Evolutionary conservation across 2,329 filamentous ascomycete species (phyloP), one percentile per base, ranked within the genome.

Genomic region (Albophoma yamanashiensis): DNA sequence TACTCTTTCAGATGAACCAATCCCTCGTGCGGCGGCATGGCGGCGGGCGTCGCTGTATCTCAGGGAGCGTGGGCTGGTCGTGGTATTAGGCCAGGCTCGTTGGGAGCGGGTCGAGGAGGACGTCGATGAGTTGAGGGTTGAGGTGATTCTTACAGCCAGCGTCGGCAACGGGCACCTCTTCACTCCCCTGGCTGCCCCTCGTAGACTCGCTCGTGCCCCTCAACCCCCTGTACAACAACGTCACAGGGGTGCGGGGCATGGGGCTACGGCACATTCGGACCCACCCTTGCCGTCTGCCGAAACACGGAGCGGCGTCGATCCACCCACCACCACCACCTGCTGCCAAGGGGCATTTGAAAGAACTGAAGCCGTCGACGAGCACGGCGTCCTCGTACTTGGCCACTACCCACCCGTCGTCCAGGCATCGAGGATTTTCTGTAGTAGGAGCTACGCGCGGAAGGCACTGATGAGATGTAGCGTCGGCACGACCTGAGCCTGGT

Each of bases 1-100:
- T 88, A 87, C 68, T 87, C 79, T 66, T 84, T 82, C 34, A 73
- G 76, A 66, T 88, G 85, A 11, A 87, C 80, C 47, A 88, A 75
- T 52, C 84, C 85, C 67, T 84, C 73, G 66, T 84, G 76, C 6
- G 85, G 85, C 55, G 84, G 73, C 85, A 88, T 88, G 34, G 66
- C 75, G 58, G 34, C 31, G 15, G 8, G 15, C 15, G 31, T 8
- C 22, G 31, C 20, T 22, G 20, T 20, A n/a, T 15, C 6, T 8
- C 4, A 15, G 11, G 36, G 5, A 38, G 11, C 1, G 27, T 8
- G 20, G 7, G 8, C 4, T 38, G 7, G 15, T 9, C 2, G 4
- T 22, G 1, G 20, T 22, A 22, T 31, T 20, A 22, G 9, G 20
- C 5, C 12, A 22, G 31, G 4, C 6, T 6, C 20, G 2, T 11